Evolutionary conservation across 345 rosid species (phyloP), one percentile per base, ranked within the genome.

Genomic region (Eucalyptus globulus): DNA sequence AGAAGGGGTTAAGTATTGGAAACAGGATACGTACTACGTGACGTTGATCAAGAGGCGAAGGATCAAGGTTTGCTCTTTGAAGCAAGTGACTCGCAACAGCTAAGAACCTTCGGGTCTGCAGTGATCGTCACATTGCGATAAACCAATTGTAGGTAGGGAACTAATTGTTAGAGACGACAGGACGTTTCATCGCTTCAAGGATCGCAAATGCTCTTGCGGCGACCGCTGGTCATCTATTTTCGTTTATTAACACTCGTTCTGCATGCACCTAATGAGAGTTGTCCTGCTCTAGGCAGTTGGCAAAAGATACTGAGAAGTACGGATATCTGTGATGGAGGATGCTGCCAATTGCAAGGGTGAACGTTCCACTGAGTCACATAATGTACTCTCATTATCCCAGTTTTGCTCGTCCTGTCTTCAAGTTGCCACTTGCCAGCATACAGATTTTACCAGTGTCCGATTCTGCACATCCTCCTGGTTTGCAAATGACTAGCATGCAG

Each of bases 11-110:
- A 93, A 69, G 93, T 81, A 21, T 94, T 92, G 1, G 91, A 93
- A 87, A 89, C 94, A 0, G 90, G 94, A 87, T 93, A 91, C 58
- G 94, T 93, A 4, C 90, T 91, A 54, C 94, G 92, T 29, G 93
- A 92, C 90, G 91, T 93, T 81, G 94, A 93, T 91, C 94, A 81
- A 89, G 93, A 92, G 65, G 94, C 94, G 19, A 93, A 93, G 90
- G 95, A 93, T 88, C 94, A 93, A 90, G 92, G 87, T 56, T 90
- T 92, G 90, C 89, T 91, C 72, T 91, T 87, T 94, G 91, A 56
- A 93, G 93, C 53, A 88, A 93, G 90, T 88, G 88, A 76, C 53
- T 93, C 90, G 89, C 95, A 49, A 93, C 90, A 83, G 95, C 94
- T 89, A 89, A 67, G 94, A 93, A 49, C 93, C 92, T 60, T 14